Percentiles rank a stretch among this genome's conserved stretches.
phyloP scores from a whole-genome alignment of 345 rosid species.

The Excoecaria cochinchinensis region DNA sequence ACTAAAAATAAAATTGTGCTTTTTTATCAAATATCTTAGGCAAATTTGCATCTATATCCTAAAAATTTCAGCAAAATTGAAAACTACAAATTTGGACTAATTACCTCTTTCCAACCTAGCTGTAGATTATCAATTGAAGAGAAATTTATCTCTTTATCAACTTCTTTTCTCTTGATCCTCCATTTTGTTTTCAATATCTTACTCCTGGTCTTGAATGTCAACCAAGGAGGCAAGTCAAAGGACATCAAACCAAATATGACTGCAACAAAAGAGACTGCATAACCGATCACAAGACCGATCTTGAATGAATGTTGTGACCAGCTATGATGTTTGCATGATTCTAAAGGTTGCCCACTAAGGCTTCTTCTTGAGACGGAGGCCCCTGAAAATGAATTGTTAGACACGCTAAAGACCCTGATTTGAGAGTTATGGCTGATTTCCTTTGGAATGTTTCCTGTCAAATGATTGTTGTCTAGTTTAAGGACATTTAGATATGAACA shows the following conservation, averaged over 20 bases:
- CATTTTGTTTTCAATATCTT: background rate
- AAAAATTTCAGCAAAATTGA: too few species aligned
- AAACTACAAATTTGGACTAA: too few species aligned
- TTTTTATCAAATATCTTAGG: too few species aligned
- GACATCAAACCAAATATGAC: background rate
- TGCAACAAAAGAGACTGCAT: background rate
- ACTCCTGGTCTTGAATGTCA: background rate
- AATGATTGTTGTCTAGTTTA: slow-evolving; percentile 21
- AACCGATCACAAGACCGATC: background rate
- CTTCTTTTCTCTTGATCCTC: background rate
- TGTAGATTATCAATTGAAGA: background rate
- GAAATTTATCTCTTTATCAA: background rate
- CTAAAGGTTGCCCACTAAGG: too few species aligned
- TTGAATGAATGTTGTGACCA: background rate
- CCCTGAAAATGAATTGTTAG: too few species aligned
- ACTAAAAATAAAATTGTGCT: too few species aligned
- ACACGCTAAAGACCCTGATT: background rate
- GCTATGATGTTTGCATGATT: background rate
- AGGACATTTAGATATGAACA: slow-evolving; percentile 20
- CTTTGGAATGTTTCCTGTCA: slow-evolving; percentile 23
- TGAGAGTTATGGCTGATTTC: slow-evolving; percentile 5
- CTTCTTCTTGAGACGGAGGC: too few species aligned
- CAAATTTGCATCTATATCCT: too few species aligned
- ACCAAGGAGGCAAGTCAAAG: background rate
- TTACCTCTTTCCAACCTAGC: background rate